Conservation (phyloP, 2,329 filamentous ascomycete species). For the Monilinia fructicola region DNA sequence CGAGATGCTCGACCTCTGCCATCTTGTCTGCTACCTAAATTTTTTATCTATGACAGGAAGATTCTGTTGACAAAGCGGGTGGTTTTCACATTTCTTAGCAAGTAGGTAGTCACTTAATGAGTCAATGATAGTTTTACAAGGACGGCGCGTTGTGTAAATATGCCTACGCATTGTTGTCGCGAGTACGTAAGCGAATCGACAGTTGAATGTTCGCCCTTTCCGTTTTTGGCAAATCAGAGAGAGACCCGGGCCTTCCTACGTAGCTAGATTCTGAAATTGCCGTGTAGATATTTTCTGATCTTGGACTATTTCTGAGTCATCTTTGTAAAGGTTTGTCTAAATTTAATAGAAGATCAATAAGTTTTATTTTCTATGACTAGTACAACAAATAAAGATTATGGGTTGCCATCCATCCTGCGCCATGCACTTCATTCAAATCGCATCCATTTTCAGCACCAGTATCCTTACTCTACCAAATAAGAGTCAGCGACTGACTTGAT, state of each 20-base stretch:
- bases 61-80: not conserved
- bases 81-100: constrained; percentile 15
- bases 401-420: constrained; percentile 29
- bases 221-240: not conserved
- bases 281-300: not conserved
- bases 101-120: not conserved
- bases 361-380: constrained; percentile 29
- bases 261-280: not conserved
- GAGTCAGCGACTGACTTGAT: constrained; percentile 73
- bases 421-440: constrained; percentile 32
- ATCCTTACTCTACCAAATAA: constrained; percentile 69
- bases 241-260: not conserved
- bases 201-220: constrained; percentile 14
- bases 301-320: not conserved
- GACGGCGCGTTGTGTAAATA: constrained; percentile 3
- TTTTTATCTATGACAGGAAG: not conserved
- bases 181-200: constrained; percentile 17
- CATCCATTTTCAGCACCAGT: constrained; percentile 31
- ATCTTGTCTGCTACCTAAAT: constrained; percentile 26
- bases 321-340: not conserved
- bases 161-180: constrained; percentile 7
- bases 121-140: not conserved
- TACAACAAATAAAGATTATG: constrained; percentile 25
- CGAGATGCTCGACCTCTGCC: constrained; percentile 28
- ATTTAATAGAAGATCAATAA: constrained; percentile 6